Percentiles rank a stretch among this genome's conserved stretches.
phyloP scores from a whole-genome alignment of 441 rosid species.

The Populus hybrid region DNA sequence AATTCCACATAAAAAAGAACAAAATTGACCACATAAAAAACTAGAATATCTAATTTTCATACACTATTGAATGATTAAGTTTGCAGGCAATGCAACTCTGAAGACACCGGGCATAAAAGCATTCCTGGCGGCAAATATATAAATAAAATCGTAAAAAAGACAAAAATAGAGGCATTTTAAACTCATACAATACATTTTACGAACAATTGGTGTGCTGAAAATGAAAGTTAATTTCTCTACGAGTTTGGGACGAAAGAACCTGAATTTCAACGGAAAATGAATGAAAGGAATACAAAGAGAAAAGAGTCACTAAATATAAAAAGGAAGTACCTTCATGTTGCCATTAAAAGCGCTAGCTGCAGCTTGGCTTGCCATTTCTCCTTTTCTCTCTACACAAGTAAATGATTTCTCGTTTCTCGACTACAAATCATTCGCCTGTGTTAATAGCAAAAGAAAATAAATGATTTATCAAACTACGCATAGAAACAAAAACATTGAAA shows the following conservation, averaged over 20 bases:
- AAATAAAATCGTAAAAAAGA: neutral
- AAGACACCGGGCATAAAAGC: no score
- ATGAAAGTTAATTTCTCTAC: neutral
- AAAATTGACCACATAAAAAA: neutral
- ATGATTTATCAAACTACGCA: neutral
- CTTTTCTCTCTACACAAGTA: neutral
- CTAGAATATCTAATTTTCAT: neutral
- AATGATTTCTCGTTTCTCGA: no score
- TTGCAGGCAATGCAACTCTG: no score
- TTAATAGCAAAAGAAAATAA: neutral
- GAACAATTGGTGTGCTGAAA: conserved; percentile 30
- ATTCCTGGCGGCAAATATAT: no score
- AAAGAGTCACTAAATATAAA: neutral
- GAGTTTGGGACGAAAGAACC: neutral
- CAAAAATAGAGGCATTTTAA: no score
- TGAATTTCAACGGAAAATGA: neutral
- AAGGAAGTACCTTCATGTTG: conserved; percentile 58
- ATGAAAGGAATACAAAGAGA: neutral
- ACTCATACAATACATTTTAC: conserved; percentile 25
- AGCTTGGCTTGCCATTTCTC: conserved; percentile 66
- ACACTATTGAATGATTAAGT: no score
- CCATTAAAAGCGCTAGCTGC: conserved; percentile 58
- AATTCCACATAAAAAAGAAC: neutral
- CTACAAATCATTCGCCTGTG: conserved; percentile 15
- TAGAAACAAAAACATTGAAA: neutral